Percentiles rank a stretch among this genome's conserved stretches.
Conservation (phyloP, 176 grass and related monocot species). For the Eragrostis curvula region DNA sequence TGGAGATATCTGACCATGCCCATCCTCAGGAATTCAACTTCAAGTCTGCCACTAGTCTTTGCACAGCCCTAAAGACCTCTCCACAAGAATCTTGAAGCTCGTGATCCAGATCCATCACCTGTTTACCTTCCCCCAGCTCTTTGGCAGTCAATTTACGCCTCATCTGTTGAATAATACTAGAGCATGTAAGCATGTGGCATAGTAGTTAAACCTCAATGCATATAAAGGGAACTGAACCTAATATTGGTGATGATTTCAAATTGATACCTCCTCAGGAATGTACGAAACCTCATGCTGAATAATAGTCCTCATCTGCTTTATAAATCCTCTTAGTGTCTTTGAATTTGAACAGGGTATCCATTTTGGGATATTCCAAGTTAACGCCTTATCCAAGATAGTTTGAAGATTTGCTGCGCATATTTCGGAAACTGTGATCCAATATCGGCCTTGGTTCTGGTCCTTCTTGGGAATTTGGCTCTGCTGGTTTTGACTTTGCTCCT, state of each 20-base stretch:
- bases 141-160: background rate
- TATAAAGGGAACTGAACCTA: background rate
- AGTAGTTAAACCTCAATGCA: background rate
- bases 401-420: background rate
- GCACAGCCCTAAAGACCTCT: background rate
- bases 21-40: background rate
- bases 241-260: background rate
- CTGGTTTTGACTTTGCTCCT: background rate
- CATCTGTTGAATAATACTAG: background rate
- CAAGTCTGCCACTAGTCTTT: background rate
- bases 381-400: background rate
- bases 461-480: no score
- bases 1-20: background rate
- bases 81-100: background rate
- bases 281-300: background rate
- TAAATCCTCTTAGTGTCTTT: constrained; percentile 7
- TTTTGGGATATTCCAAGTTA: background rate
- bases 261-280: background rate
- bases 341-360: background rate
- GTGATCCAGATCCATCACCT: background rate
- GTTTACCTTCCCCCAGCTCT: background rate
- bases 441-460: no score
- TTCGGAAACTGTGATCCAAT: background rate
- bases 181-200: background rate
- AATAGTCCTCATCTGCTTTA: background rate